Evolutionary conservation across 2,329 filamentous ascomycete genomes (phyloP), one percentile per base, ranked within the genome.

Genomic region (Epichloe sylvatica): DNA sequence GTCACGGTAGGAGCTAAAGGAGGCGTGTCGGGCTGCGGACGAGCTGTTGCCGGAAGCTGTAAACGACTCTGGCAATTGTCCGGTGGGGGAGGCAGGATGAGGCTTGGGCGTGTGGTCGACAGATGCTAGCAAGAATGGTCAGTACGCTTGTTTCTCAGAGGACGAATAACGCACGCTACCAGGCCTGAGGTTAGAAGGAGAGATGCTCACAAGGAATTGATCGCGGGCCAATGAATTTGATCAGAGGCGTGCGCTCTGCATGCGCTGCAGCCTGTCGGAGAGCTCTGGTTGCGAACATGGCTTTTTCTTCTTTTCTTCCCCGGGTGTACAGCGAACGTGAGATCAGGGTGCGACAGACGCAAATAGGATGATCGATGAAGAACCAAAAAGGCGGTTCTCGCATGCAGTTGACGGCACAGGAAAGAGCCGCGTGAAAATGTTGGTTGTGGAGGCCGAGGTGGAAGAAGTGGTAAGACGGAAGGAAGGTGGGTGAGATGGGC

Each of bases 1-100:
- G 67, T 86, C 78, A 62, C 85, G 83, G 75, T 90, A 90, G 60
- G 76, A 75, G 64, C 82, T 84, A 72, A 90, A 90, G 53, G 76
- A 79, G 56, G 75, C 67, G 69, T 78, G 74, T 35, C 70, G 67
- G 55, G 72, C 67, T 51, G 64, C 45, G 23, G 56, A 40, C 15
- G 50, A 50, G 47, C 59, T 59, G 53, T 60, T 60, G 46, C 59
- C 61, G 54, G 59, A 63, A 57, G 58, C 62, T 54, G 64, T 60
- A 59, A 76, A 78, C 60, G 64, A 65, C 50, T 70, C 59, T 40
- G 84, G 85, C 23, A 89, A 81, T 35, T 72, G 68, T 60, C 78
- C 70, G 36, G 73, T 75, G 42, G 84, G 30, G 30, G 83, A 81
- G 52, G 81, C 83, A 38, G 85, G 85, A 72, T 89, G 85, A 58